These are phyloP conservation scores for Kregervanrija pseudodelftensis DNA, from an alignment of 805 yeast species.

Conservation along the genomic window DNA sequence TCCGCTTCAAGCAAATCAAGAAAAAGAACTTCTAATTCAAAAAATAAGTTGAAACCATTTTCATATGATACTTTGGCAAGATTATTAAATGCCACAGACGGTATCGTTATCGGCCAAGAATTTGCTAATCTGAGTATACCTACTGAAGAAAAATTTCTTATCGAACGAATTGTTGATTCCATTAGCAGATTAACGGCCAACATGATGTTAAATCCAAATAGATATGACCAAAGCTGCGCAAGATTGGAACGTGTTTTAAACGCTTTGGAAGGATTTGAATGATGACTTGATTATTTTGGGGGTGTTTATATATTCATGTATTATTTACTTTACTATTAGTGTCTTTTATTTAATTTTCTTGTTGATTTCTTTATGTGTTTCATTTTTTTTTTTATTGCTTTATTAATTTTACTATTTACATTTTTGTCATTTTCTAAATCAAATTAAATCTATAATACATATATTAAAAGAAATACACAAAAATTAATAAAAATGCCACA, in stretches of 20 bases:
- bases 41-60: conserved; percentile 25
- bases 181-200: conserved; percentile 82
- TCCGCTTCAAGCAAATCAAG: conserved; percentile 4
- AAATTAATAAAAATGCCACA: neutral
- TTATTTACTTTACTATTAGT: neutral
- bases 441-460: too few relatives aligned
- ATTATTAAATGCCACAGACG: conserved; percentile 50
- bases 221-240: conserved; percentile 72
- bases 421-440: too few relatives aligned
- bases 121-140: conserved; percentile 70
- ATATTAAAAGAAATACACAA: too few relatives aligned
- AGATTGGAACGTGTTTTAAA: conserved; percentile 76
- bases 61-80: conserved; percentile 40
- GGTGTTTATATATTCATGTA: neutral
- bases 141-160: conserved; percentile 63
- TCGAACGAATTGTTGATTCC: conserved; percentile 83
- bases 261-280: conserved; percentile 75
- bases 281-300: neutral
- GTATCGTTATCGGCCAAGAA: conserved; percentile 60
- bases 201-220: conserved; percentile 77
- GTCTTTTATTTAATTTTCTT: neutral
- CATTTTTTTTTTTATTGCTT: neutral
- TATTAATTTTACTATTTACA: too few relatives aligned
- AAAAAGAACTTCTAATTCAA: conserved; percentile 8
- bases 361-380: neutral